A percentile compares a stretch with the other conserved stretches of the same genome.
Evolutionary conservation across 176 grass and related monocot genomes (phyloP).

Genomic region (Chloris gayana): DNA sequence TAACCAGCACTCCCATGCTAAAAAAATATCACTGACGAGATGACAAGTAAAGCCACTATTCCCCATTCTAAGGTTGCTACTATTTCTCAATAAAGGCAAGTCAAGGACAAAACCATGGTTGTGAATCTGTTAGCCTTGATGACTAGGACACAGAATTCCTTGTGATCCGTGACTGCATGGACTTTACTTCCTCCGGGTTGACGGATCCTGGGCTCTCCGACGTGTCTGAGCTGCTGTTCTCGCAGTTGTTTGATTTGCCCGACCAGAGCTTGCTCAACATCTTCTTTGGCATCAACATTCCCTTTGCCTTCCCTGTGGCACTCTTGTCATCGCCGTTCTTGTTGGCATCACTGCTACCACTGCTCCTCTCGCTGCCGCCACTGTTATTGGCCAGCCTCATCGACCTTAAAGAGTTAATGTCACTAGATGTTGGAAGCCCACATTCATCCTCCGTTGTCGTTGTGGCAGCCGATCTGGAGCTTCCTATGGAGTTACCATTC

Average conservation of each 20-base stretch:
- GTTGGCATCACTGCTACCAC: slow-evolving; percentile 57
- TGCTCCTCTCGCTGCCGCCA: slow-evolving; percentile 75
- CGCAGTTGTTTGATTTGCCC: slow-evolving; percentile 53
- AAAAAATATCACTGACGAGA: slow-evolving; percentile 15
- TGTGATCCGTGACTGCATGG: slow-evolving; percentile 63
- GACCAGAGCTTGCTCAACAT: slow-evolving; percentile 95
- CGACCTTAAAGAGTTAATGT: slow-evolving; percentile 69
- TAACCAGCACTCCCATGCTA: slow-evolving; percentile 13
- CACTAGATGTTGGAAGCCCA: slow-evolving; percentile 58
- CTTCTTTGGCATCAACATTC: slow-evolving; percentile 81
- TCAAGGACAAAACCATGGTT: slow-evolving; percentile 42
- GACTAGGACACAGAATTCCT: slow-evolving; percentile 56
- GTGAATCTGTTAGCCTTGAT: background rate
- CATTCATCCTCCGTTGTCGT: slow-evolving; percentile 78
- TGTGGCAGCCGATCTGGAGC: slow-evolving; percentile 85
- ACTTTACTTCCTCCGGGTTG: slow-evolving; percentile 71
- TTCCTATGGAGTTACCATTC: slow-evolving; percentile 81
- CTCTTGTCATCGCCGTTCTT: slow-evolving; percentile 57
- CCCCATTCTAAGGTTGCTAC: slow-evolving; percentile 42
- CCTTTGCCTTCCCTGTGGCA: slow-evolving; percentile 49
- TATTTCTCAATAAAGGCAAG: slow-evolving; percentile 23
- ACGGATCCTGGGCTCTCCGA: slow-evolving; percentile 79
- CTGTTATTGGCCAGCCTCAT: slow-evolving; percentile 55
- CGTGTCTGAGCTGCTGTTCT: slow-evolving; percentile 86
- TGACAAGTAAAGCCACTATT: slow-evolving; percentile 5